phyloP scores from a whole-genome alignment of 768 basidiomycete genomes.

The Dacryopinax primogenitus region DNA sequence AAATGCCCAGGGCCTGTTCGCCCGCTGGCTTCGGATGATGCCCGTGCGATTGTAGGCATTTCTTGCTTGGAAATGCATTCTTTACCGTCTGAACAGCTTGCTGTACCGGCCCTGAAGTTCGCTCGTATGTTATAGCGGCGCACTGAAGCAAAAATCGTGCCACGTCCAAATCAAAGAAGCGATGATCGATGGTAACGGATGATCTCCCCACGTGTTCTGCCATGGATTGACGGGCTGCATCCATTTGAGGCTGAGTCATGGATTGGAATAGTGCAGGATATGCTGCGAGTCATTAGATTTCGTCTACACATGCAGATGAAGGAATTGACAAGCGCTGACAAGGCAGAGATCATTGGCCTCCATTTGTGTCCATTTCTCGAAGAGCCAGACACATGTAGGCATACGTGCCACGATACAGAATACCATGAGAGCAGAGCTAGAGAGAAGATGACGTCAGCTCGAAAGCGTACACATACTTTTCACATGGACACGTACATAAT shows the following conservation, averaged over 20 bases:
- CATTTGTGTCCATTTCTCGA: constrained; percentile 14
- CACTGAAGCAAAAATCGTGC: constrained; percentile 17
- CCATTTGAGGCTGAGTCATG: constrained; percentile 15
- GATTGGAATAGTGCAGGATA: constrained; percentile 19
- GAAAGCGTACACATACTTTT: background rate
- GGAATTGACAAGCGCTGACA: constrained; percentile 16
- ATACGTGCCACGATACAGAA: constrained; percentile 17
- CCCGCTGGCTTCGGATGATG: background rate
- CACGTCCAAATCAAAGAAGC: constrained; percentile 19
- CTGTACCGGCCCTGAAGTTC: constrained; percentile 15
- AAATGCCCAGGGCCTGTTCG: background rate
- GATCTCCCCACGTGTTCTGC: constrained; percentile 13
- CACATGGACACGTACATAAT: constrained; percentile 13
- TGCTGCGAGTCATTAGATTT: constrained; percentile 7
- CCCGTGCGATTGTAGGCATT: no score
- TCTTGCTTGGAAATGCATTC: background rate
- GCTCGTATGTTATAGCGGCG: constrained; percentile 20
- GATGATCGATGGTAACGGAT: constrained; percentile 14
- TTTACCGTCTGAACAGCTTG: constrained; percentile 14
- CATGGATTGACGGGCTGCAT: constrained; percentile 14
- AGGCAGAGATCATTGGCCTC: constrained; percentile 16
- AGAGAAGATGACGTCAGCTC: background rate
- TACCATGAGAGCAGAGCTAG: constrained; percentile 12
- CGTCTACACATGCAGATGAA: no score
- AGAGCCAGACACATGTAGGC: constrained; percentile 13